Evolutionary conservation across 2,329 filamentous ascomycete species (phyloP).

Genomic region (Calonectria ilicicola): DNA sequence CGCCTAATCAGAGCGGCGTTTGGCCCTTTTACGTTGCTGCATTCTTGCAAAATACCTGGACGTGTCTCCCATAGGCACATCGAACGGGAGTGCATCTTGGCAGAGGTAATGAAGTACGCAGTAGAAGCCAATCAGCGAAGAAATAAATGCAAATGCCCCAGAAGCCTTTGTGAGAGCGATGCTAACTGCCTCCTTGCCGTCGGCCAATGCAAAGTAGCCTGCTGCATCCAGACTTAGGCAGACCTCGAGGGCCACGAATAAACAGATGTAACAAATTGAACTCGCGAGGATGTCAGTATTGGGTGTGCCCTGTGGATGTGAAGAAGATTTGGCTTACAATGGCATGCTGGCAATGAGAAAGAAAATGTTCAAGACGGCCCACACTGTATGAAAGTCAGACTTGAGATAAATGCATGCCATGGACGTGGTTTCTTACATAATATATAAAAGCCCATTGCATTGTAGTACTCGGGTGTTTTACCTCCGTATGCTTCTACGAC

Average conservation of each 20-base stretch:
- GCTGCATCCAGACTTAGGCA: conserved; percentile 41
- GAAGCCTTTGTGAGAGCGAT: conserved; percentile 33
- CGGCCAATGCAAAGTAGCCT: conserved; percentile 39
- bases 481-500: conserved; percentile 42
- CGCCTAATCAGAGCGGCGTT: background rate
- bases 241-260: conserved; percentile 40
- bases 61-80: conserved; percentile 40
- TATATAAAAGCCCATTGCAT: conserved; percentile 45
- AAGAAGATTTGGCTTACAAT: conserved; percentile 25
- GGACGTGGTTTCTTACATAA: conserved; percentile 27
- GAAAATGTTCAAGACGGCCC: conserved; percentile 42
- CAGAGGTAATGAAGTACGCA: conserved; percentile 39
- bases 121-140: conserved; percentile 42
- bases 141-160: conserved; percentile 42
- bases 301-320: background rate
- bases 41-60: conserved; percentile 19
- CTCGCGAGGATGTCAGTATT: conserved; percentile 23
- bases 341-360: conserved; percentile 41
- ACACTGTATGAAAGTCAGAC: conserved; percentile 34
- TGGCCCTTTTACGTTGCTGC: background rate
- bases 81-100: conserved; percentile 39
- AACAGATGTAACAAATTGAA: conserved; percentile 42
- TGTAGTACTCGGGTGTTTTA: conserved; percentile 41
- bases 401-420: rapidly evolving
- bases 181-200: conserved; percentile 32